phyloP scores from a whole-genome alignment of 1,139 yeast species.

The Groenewaldozyma sp. region DNA sequence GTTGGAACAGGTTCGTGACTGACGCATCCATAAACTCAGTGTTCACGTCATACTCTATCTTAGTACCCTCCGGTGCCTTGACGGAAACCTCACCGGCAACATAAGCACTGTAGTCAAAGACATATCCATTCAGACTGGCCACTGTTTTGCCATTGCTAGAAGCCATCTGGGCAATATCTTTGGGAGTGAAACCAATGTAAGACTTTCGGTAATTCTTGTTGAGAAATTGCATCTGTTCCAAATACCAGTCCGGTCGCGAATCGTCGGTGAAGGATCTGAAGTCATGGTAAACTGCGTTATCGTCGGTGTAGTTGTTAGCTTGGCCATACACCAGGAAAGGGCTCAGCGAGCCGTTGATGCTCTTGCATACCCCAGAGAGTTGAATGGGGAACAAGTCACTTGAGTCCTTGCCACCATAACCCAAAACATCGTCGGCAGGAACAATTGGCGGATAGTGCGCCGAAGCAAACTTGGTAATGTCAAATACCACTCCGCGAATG shows the following conservation, averaged over 20 bases:
- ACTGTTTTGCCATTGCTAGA: conserved; percentile 20
- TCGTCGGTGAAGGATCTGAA: conserved; percentile 32
- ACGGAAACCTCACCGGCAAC: conserved; percentile 31
- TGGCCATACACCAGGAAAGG: conserved; percentile 30
- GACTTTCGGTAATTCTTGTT: conserved; percentile 29
- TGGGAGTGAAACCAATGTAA: conserved; percentile 32
- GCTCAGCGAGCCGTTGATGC: conserved; percentile 26
- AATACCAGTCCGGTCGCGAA: conserved; percentile 36
- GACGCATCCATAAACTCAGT: conserved; percentile 26
- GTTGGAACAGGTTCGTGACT: conserved; percentile 26
- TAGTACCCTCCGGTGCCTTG: conserved; percentile 25
- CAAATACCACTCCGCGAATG: conserved; percentile 33
- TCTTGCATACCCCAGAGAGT: conserved; percentile 32
- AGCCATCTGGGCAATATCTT: conserved; percentile 23
- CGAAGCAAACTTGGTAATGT: conserved; percentile 30
- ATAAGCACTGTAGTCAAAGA: conserved; percentile 32
- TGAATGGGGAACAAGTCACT: conserved; percentile 33
- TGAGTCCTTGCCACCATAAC: conserved; percentile 32
- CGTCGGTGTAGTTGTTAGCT: conserved; percentile 29
- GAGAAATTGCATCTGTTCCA: conserved; percentile 31
- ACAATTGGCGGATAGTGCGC: conserved; percentile 34
- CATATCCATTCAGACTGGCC: conserved; percentile 30
- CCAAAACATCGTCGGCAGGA: conserved; percentile 26
- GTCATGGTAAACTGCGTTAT: conserved; percentile 34
- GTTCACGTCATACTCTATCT: conserved; percentile 20